Base-by-base conservation (phyloP, 352 stramenopile species). In the Pythium monospermum region DNA sequence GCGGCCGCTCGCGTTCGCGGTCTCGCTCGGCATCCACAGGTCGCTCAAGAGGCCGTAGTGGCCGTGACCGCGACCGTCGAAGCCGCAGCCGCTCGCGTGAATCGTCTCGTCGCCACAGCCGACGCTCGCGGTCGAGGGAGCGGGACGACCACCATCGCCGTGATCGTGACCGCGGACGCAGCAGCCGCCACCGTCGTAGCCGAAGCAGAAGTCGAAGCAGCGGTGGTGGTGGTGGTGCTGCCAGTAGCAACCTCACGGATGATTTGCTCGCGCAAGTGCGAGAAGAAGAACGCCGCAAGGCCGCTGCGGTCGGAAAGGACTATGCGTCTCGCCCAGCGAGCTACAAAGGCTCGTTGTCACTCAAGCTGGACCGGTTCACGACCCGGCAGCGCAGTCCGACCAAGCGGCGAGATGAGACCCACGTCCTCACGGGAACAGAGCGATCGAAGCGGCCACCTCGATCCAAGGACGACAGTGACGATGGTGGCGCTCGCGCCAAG, bases 191-290 rank as follows among this genome's bases (percentile, higher is more conserved):
- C 27, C 49, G 58, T 50, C 43, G 54, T 25, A 76, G 70, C 41
- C 58, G 56, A 18, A 73, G 64, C 38, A 27, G 60, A 39, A 72
- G 68, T 30, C 55, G 61, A 30, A 6, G 56, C 27, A 51, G 54
- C 33, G 51, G 55, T 25, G 21, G 31, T 1, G 51, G 51, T 23
- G 1, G 13, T 28, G 36, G 50, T n/a, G 32, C 28, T 1, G 22
- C n/a, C n/a, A n/a, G 22, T 0, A 25, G 51, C 19, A 47, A 57
- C 39, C 31, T 83, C 36, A 83, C 85, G 1, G 76, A 80, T 19
- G 81, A 97, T 54, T 63, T 97, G 26, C 69, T 98, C 40, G 75
- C 96, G 30, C 85, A 97, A 76, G 92, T 98, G 15, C 76, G 94
- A 22, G 71, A 95, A 61, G 76, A 86, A 58, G 89, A 98, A 62